Conservation (phyloP, 2,329 filamentous ascomycete genomes). For the Fusarium sp. region DNA sequence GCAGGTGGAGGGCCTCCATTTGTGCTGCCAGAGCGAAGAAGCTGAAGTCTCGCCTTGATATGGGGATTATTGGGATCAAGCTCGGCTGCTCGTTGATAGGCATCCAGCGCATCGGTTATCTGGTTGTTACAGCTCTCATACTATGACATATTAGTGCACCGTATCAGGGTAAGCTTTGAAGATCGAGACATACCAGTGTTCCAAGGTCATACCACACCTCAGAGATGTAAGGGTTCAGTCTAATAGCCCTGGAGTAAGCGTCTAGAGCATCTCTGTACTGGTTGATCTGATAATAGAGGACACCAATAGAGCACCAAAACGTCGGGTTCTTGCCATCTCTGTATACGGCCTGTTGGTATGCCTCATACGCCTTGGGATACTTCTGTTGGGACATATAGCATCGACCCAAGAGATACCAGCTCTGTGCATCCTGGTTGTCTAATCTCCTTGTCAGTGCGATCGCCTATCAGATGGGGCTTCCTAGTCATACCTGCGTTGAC, state of each 20-base stretch:
- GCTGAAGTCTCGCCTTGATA: constrained; percentile 92
- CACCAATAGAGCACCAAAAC: constrained; percentile 99
- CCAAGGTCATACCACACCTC: constrained; percentile 99
- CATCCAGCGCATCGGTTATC: constrained; percentile 93
- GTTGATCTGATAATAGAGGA: constrained; percentile 99
- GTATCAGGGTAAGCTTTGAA: neutral
- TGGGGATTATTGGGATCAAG: constrained; percentile 93
- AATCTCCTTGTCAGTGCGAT: constrained; percentile 20
- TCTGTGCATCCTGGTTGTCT: constrained; percentile 96
- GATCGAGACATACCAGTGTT: constrained; percentile 76
- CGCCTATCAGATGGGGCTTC: neutral
- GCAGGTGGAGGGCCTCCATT: constrained; percentile 78
- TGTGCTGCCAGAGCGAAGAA: constrained; percentile 83
- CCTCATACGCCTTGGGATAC: constrained; percentile 98
- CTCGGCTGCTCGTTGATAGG: constrained; percentile 93
- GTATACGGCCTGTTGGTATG: constrained; percentile 98
- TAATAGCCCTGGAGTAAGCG: constrained; percentile 95
- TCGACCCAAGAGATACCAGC: constrained; percentile 96
- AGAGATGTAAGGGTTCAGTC: constrained; percentile 96
- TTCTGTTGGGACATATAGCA: constrained; percentile 99
- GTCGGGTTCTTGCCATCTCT: constrained; percentile 97
- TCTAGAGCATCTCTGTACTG: constrained; percentile 98
- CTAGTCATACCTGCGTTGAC: constrained; percentile 81
- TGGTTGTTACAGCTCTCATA: constrained; percentile 99
- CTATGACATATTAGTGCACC: constrained; percentile 59